Evolutionary conservation across 1,139 yeast genomes (phyloP).

Genomic region (Pichia sp.): DNA sequence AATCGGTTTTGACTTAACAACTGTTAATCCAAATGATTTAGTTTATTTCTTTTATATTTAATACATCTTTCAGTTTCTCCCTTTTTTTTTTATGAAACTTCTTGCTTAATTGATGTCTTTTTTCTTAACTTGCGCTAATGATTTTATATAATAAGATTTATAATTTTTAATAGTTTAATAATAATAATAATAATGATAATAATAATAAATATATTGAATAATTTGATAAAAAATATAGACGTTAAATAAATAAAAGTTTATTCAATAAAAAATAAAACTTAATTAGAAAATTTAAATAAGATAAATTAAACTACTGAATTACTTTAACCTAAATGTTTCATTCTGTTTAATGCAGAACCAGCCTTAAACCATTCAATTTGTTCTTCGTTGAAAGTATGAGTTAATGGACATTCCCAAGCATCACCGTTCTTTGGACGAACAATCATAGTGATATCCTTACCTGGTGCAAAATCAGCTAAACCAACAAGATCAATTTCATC

Average conservation of each 20-base stretch:
- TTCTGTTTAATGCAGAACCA: conserved; percentile 98
- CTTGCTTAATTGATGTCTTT: too few relatives aligned
- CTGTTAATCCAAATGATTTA: conserved; percentile 16
- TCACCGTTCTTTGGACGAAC: conserved; percentile 85
- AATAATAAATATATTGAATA: too few relatives aligned
- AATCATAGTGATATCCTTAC: conserved; percentile 79
- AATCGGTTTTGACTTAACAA: conserved; percentile 8
- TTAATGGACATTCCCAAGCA: conserved; percentile 81
- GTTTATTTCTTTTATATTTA: conserved; percentile 18
- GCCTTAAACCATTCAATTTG: conserved; percentile 99
- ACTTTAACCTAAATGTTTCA: conserved; percentile 40
- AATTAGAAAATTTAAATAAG: neutral
- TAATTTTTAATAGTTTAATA: too few relatives aligned
- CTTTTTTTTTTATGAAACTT: neutral
- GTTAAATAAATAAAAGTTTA: too few relatives aligned
- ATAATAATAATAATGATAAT: too few relatives aligned
- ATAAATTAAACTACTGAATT: conserved; percentile 1
- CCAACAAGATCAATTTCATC: conserved; percentile 89
- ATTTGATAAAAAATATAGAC: too few relatives aligned
- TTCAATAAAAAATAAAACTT: conserved; percentile 1
- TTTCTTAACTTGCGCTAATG: too few relatives aligned
- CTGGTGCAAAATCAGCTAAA: conserved; percentile 83
- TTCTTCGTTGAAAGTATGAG: conserved; percentile 93
- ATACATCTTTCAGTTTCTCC: neutral
- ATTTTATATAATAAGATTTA: too few relatives aligned